These are phyloP conservation scores for Cinnamomum micranthum DNA, from an alignment of 164 flowering plant genomes.

Conservation along the genomic window DNA sequence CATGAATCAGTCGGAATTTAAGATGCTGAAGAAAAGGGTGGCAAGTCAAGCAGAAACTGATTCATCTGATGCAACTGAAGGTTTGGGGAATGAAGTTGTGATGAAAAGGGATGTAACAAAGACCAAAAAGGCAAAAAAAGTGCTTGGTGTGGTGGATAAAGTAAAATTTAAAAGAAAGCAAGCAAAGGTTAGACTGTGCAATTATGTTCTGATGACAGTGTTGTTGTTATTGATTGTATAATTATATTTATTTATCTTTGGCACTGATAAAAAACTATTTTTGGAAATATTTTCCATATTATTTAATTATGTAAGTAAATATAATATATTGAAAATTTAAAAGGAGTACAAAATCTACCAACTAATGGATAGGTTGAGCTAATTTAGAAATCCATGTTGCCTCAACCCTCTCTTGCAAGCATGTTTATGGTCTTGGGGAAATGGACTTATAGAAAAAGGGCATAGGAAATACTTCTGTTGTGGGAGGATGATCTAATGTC, in stretches of 20 bases:
- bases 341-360: background rate
- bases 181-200: constrained; percentile 55
- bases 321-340: background rate
- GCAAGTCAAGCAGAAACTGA: constrained; percentile 18
- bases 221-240: too few species aligned
- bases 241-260: background rate
- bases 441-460: background rate
- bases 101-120: constrained; percentile 10
- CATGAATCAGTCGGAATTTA: constrained; percentile 51
- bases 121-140: constrained; percentile 15
- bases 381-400: background rate
- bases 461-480: background rate
- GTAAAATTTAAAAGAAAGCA: constrained; percentile 66
- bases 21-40: constrained; percentile 37
- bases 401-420: background rate
- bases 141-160: constrained; percentile 37
- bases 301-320: background rate
- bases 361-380: background rate
- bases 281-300: background rate
- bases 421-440: background rate
- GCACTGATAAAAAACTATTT: background rate
- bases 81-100: constrained; percentile 16
- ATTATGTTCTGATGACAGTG: background rate
- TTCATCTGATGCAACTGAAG: constrained; percentile 32
- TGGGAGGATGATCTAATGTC: too few species aligned